Evolutionary conservation across 163 green algal species (phyloP), one percentile per base, ranked within the genome.

Genomic region (Chloromonas sp.): DNA sequence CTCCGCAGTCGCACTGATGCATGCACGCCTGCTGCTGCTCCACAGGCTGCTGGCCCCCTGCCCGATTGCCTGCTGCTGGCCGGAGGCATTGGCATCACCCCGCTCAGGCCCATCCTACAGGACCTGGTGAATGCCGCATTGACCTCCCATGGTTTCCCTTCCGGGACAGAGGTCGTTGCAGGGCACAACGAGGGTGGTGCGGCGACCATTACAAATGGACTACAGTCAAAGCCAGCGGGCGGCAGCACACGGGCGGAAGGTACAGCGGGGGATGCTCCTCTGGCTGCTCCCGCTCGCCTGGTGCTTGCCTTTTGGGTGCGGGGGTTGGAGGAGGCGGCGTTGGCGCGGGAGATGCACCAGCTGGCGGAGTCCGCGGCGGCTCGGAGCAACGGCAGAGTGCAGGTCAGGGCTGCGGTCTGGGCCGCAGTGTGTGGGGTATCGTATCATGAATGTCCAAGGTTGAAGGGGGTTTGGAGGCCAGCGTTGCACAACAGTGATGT

Each of bases 31-130:
- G 62, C 78, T 8, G n/a, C 80, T 14, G 13, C 2, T 60, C 78
- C 57, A 13, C 2, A 85, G 11, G 83, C 2, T 8, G 60, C 2
- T 70, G 36, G 0, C 36, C 66, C 59, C 13, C 0, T 3, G 60
- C 57, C 5, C 14, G 58, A 77, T 14, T 77, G 81, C 78, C 61
- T 90, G 87, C 87, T 90, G 78, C 36, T 90, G 57, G 87, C 87
- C 60, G 87, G 83, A n/a, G 86, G 86, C 79, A 87, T 89, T 14
- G 86, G 86, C 71, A 88, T 90, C 80, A 92, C 88, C 0, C 88
- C 88, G 0, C 81, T 92, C 82, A 79, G 88, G 61, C 61, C 82
- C 60, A 84, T 91, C 77, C 61, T 92, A 5, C 60, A 81, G 3
- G 84, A 90, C 57, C 74, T 83, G 57, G 59, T 83, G 8, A 14